Evolutionary conservation across 768 basidiomycete genomes (phyloP), one percentile per base, ranked within the genome.

Genomic region (Antrodiella citrinella): DNA sequence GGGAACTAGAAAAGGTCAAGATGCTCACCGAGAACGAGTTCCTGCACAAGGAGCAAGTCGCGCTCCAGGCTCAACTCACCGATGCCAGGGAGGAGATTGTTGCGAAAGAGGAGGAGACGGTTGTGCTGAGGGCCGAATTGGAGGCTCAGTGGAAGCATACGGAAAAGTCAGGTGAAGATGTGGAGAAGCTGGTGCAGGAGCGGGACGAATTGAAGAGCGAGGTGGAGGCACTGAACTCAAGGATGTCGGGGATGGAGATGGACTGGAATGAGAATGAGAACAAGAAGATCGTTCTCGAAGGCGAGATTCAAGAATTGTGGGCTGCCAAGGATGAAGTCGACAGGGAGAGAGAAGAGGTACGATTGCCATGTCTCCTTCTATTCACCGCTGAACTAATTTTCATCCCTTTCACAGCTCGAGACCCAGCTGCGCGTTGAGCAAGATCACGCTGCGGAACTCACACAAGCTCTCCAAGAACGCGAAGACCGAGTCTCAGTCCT

Each of bases 81-180:
- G 57, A 53, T 23, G 55, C 57, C 12, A 68, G 73, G 44, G 69
- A 72, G 38, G 71, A 80, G 49, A 50, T 65, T 7, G 49, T 56
- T 35, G 51, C 54, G 39, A 57, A 58, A 42, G 66, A 65, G 42
- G 59, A 64, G 23, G 66, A 69, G 49, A 47, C 67, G 24, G 55
- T 49, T 3, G 45, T 77, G 20, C 64, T 86, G 54, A 81, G 82
- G 61, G 60, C 63, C 0, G 85, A 90, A 64, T 62, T 87, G 25
- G 81, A 87, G 57, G 77, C 80, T 9, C 85, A 87, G 64, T 87
- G 85, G 85, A 68, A 71, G 26, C 69, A 79, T 50, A 80, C 84
- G 5, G 83, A 86, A 65, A 68, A 69, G 51, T 64, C 69, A 12
- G 66, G 69, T n/a, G 80, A 81, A 55, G 69, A 67, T 56, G 67